phyloP scores from a whole-genome alignment of 2,329 filamentous ascomycete genomes.

The Aaosphaeria arxii region DNA sequence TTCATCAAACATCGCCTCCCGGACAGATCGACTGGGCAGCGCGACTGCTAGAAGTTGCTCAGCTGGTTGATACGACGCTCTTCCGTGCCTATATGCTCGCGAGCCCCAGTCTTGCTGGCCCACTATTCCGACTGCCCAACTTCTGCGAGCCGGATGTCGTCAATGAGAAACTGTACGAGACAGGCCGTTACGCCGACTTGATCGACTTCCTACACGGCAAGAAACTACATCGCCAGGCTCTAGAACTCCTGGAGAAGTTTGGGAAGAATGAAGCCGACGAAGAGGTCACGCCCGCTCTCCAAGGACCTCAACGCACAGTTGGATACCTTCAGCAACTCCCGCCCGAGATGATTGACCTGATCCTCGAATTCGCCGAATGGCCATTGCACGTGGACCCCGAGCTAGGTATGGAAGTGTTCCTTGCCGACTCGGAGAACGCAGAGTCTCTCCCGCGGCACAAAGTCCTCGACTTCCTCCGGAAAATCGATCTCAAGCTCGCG shows the following conservation, averaged over 20 bases:
- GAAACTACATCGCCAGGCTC: slow-evolving; percentile 81
- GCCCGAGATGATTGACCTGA: slow-evolving; percentile 82
- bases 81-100: slow-evolving; percentile 96
- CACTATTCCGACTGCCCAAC: slow-evolving; percentile 92
- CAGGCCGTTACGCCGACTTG: slow-evolving; percentile 83
- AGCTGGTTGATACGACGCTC: slow-evolving; percentile 86
- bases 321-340: slow-evolving; percentile 87
- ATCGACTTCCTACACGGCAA: slow-evolving; percentile 99
- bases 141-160: slow-evolving; percentile 96
- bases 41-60: slow-evolving; percentile 72
- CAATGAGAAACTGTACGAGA: slow-evolving; percentile 86
- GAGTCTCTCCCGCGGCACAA: slow-evolving; percentile 78
- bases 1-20: slow-evolving; percentile 26
- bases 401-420: slow-evolving; percentile 87
- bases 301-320: slow-evolving; percentile 80
- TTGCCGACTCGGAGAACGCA: slow-evolving; percentile 91
- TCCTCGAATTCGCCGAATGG: slow-evolving; percentile 90
- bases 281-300: slow-evolving; percentile 55
- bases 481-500: slow-evolving; percentile 69
- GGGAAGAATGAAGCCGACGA: slow-evolving; percentile 56
- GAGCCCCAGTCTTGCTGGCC: slow-evolving; percentile 77
- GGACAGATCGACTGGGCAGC: slow-evolving; percentile 59
- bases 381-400: slow-evolving; percentile 69
- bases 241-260: slow-evolving; percentile 79
- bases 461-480: slow-evolving; percentile 71